Base-by-base conservation (phyloP, 2,329 filamentous ascomycete species). In the Calonectria honghensis region DNA sequence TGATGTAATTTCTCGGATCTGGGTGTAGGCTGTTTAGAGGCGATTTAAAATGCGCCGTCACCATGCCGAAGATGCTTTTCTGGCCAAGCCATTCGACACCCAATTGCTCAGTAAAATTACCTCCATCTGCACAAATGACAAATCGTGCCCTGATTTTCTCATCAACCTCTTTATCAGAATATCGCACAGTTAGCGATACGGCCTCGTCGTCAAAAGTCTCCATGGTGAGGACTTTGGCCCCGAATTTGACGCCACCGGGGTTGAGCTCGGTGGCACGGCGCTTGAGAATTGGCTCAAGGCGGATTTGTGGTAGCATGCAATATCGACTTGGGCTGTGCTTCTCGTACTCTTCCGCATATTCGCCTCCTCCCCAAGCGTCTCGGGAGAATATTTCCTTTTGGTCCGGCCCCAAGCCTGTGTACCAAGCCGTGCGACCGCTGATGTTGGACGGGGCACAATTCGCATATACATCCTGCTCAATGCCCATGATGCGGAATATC, bases 101-200 rank as follows among this genome's bases (percentile, higher is more conserved):
- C 16, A 70, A 57, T 2, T 37, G 39, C 3, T 35, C 32, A 0
- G 45, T 64, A 20, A 70, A 64, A 20, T 27, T 52, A 18, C 68
- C 68, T 64, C 68, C 68, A 37, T 70, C 68, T 6, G 68, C 68
- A 20, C 68, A 70, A 27, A 70, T 70, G 24, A 52, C 45, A 24
- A 64, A 70, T 24, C 68, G 68, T n/a, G 68, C 68, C 32, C 29
- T 41, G 6, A 64, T 27, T 7, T 70, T 24, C 14, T 61, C 39
- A 5, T 63, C 39, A 2, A 37, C 10, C 18, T 51, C 20, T 0
- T 45, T 41, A 1, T 54, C 57, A 2, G 35, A 24, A 52, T n/a
- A 29, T 1, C 13, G 57, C 13, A 70, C 57, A 16, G 41, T 45
- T 9, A 70, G 41, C 2, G 41, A 20, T 13, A 64, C 57, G 11